A percentile compares a stretch with the other conserved stretches of the same genome.
Evolutionary conservation across 2,329 filamentous ascomycete genomes (phyloP).

Genomic region (Paraphaeosphaeria sporulosa): DNA sequence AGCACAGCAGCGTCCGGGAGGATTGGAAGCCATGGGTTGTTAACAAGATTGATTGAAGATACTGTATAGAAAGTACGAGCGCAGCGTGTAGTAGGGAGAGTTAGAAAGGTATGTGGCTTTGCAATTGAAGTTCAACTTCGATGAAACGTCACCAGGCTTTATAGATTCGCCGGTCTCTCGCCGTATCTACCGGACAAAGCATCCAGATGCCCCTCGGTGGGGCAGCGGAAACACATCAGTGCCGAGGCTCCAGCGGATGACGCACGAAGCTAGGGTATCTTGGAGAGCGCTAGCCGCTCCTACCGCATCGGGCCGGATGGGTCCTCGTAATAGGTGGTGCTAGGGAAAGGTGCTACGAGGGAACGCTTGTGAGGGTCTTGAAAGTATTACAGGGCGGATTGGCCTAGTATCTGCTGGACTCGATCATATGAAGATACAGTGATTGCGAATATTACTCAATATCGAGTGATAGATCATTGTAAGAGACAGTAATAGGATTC

Average conservation of each 20-base stretch:
- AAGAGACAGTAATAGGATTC: too few relatives aligned
- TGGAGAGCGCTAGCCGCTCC: too few relatives aligned
- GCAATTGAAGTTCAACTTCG: background rate
- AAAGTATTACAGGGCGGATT: too few relatives aligned
- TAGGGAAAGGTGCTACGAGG: too few relatives aligned
- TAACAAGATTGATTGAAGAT: background rate
- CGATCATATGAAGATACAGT: too few relatives aligned
- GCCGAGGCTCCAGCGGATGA: background rate
- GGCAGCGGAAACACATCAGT: background rate
- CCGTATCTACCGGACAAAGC: conserved; percentile 1
- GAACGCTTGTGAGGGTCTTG: too few relatives aligned
- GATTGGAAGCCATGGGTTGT: conserved; percentile 58
- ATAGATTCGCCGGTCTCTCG: conserved; percentile 4
- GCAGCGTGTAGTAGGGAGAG: background rate
- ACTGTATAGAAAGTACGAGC: background rate
- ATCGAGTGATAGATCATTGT: background rate
- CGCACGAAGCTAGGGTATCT: background rate
- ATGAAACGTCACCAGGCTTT: conserved; percentile 1
- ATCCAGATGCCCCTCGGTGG: conserved; percentile 5
- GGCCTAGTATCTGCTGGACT: too few relatives aligned
- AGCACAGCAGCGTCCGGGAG: conserved; percentile 58
- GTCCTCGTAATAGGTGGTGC: too few relatives aligned
- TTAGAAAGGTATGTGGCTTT: background rate
- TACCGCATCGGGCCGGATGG: too few relatives aligned
- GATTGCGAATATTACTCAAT: background rate